These are phyloP conservation scores for Suhomyces tanzawaensis DNA, from an alignment of 805 yeast species.

Conservation along the genomic window DNA sequence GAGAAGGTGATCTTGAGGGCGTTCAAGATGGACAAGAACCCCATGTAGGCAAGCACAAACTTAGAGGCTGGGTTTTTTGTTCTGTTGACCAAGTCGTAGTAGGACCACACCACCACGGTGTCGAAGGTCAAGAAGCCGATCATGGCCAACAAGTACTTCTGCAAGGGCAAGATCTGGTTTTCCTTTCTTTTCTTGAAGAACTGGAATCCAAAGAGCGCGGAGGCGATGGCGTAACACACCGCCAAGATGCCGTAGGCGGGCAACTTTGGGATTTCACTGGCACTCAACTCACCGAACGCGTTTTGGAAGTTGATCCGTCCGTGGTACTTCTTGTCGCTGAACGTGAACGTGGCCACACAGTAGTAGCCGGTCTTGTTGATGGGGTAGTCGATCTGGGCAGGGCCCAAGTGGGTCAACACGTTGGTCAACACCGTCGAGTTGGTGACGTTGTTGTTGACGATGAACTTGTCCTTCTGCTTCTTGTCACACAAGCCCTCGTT, in stretches of 20 bases:
- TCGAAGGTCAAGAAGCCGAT: conserved; percentile 80
- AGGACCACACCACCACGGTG: conserved; percentile 86
- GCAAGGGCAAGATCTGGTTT: conserved; percentile 83
- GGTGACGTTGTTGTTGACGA: conserved; percentile 47
- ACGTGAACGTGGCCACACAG: conserved; percentile 74
- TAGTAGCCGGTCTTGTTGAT: conserved; percentile 83
- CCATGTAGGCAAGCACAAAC: conserved; percentile 66
- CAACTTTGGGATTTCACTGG: conserved; percentile 85
- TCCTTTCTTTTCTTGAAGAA: conserved; percentile 72
- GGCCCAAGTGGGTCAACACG: conserved; percentile 55
- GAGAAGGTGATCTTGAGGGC: conserved; percentile 80
- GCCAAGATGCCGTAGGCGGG: conserved; percentile 87
- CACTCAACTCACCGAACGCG: conserved; percentile 87
- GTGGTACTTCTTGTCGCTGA: conserved; percentile 46
- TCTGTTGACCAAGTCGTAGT: conserved; percentile 78
- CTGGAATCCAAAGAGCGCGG: conserved; percentile 81
- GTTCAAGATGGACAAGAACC: conserved; percentile 73
- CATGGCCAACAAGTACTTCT: conserved; percentile 85
- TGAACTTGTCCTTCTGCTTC: conserved; percentile 58
- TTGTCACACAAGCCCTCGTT: conserved; percentile 50
- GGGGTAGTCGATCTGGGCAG: conserved; percentile 58
- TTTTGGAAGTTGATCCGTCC: conserved; percentile 83
- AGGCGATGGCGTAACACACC: conserved; percentile 74
- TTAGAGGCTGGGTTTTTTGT: conserved; percentile 48
- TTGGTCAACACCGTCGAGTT: conserved; percentile 58